These are phyloP conservation scores for Trichoderma breve DNA, from an alignment of 2,329 filamentous ascomycete species.

Conservation along the genomic window DNA sequence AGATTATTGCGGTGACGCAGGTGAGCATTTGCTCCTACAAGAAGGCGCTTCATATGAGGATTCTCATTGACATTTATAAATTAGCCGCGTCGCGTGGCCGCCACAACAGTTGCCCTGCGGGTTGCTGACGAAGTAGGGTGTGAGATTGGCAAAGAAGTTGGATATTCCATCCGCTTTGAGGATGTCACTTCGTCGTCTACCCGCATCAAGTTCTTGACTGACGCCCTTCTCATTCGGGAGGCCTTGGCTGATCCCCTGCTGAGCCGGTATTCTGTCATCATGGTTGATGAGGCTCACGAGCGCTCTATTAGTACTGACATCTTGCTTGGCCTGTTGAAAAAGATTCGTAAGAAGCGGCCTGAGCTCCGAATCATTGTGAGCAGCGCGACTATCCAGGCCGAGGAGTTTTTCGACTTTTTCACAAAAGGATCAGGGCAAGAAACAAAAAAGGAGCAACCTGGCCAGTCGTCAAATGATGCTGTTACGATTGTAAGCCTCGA, in stretches of 20 bases:
- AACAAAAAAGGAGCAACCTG: constrained; percentile 25
- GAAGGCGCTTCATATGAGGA: neutral
- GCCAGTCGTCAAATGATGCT: constrained; percentile 31
- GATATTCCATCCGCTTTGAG: constrained; percentile 90
- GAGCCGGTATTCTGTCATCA: constrained; percentile 89
- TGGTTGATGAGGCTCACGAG: constrained; percentile 97
- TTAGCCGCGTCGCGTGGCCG: constrained; percentile 87
- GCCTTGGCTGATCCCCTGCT: constrained; percentile 89
- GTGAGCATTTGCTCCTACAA: constrained; percentile 46
- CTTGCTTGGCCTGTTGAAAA: constrained; percentile 84
- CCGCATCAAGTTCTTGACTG: constrained; percentile 91
- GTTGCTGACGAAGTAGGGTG: constrained; percentile 89
- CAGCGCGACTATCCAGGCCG: constrained; percentile 88
- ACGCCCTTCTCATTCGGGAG: constrained; percentile 86
- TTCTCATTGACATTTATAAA: neutral
- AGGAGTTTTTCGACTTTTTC: constrained; percentile 83
- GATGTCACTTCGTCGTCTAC: constrained; percentile 85
- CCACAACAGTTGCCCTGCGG: constrained; percentile 81
- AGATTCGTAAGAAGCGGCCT: constrained; percentile 75
- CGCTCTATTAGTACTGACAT: constrained; percentile 90
- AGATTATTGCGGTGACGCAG: constrained; percentile 85
- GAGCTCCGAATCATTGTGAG: constrained; percentile 88
- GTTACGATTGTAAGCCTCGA: constrained; percentile 74
- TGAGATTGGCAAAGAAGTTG: constrained; percentile 83
- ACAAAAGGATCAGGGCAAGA: constrained; percentile 40